Evolutionary conservation across 2,329 filamentous ascomycete species (phyloP).

Genomic region (Teratosphaeriaceae sp.): DNA sequence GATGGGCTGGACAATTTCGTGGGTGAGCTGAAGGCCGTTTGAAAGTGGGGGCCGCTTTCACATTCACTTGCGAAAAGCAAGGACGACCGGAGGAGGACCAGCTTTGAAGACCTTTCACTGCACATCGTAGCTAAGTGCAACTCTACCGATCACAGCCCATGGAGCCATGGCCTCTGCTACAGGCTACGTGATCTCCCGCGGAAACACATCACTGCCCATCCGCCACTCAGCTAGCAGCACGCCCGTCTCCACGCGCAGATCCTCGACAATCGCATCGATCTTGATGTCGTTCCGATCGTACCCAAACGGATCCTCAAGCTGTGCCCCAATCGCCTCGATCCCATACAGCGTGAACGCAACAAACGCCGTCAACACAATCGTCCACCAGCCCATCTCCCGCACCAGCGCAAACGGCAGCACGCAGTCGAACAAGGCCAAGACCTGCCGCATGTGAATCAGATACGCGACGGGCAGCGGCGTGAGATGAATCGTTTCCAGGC

Average conservation of each 20-base stretch:
- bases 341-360: conserved; percentile 59
- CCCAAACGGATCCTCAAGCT: conserved; percentile 61
- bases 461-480: conserved; percentile 60
- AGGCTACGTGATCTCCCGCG: background rate
- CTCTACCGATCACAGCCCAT: too few relatives aligned
- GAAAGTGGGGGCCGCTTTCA: too few relatives aligned
- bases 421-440: conserved; percentile 53
- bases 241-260: conserved; percentile 51
- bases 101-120: too few relatives aligned
- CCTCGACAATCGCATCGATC: conserved; percentile 59
- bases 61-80: too few relatives aligned
- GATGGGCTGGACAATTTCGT: too few relatives aligned
- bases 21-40: too few relatives aligned
- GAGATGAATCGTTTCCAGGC: conserved; percentile 59
- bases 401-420: conserved; percentile 59
- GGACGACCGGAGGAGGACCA: too few relatives aligned
- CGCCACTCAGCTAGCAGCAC: conserved; percentile 55
- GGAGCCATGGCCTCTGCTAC: too few relatives aligned
- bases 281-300: conserved; percentile 62
- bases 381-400: conserved; percentile 57
- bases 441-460: conserved; percentile 59
- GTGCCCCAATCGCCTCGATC: conserved; percentile 56
- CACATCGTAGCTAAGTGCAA: too few relatives aligned
- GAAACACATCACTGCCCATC: conserved; percentile 22
- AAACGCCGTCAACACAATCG: conserved; percentile 51